Percentiles rank a stretch among this genome's conserved stretches.
phyloP scores from a whole-genome alignment of 306 rosid genomes.

The Malus fusca region DNA sequence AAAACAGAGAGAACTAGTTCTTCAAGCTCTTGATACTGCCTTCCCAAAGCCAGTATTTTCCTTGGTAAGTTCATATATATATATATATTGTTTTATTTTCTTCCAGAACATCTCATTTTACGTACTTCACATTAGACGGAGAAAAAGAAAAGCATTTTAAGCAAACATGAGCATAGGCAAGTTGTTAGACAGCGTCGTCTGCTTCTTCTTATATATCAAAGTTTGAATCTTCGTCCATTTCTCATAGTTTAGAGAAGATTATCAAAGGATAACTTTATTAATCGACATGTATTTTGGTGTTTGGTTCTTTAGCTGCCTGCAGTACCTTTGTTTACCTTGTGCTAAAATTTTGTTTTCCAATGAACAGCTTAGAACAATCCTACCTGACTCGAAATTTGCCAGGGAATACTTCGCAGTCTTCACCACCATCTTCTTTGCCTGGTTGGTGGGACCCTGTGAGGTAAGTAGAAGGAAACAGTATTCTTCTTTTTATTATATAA shows the following conservation, averaged over 20 bases:
- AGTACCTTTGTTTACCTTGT: not conserved
- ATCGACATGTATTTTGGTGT: not conserved
- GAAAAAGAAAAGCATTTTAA: not conserved
- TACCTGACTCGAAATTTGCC: conserved; percentile 63
- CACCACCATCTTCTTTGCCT: conserved; percentile 72
- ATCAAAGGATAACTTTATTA: not conserved
- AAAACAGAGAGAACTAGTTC: conserved; percentile 48
- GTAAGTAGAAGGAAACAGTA: conserved; percentile 20
- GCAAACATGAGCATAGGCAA: not conserved
- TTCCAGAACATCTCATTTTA: not conserved
- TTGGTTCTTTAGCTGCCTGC: not conserved
- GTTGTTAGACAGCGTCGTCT: not conserved
- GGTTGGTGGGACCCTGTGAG: conserved; percentile 90
- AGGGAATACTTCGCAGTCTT: conserved; percentile 69
- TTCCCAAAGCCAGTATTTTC: conserved; percentile 59
- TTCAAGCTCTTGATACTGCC: conserved; percentile 52
- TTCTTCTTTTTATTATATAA: not conserved
- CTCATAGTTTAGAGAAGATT: not conserved
- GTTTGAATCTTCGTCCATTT: not conserved
- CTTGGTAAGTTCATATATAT: conserved; percentile 35
- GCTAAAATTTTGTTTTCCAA: not conserved
- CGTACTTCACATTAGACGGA: not conserved
- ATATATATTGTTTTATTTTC: not conserved
- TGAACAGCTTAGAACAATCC: conserved; percentile 53
- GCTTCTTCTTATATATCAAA: too few relatives aligned